Percentiles rank a stretch among this genome's conserved stretches.
Conservation (phyloP, 2,329 filamentous ascomycete genomes). For the Dothideomycetes sp. region DNA sequence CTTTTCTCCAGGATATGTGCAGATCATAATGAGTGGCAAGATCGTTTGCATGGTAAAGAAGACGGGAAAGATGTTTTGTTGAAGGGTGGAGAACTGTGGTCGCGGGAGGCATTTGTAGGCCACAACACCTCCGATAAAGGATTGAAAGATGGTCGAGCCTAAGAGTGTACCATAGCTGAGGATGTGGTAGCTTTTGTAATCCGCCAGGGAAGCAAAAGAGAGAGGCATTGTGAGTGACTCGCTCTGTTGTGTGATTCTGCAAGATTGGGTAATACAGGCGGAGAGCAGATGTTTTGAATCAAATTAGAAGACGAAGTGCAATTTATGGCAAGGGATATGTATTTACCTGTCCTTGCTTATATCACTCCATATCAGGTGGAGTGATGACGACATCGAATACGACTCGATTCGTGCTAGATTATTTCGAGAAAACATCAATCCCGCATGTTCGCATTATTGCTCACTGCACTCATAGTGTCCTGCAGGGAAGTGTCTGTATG, state of each 20-base stretch:
- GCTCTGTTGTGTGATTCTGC: no score
- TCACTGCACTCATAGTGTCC: no score
- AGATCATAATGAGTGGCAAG: constrained; percentile 58
- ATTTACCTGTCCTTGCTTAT: no score
- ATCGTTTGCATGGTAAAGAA: constrained; percentile 80
- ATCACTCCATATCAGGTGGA: background rate
- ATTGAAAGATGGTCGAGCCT: constrained; percentile 79
- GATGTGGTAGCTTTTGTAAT: constrained; percentile 64
- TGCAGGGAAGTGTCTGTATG: no score
- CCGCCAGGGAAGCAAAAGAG: constrained; percentile 33
- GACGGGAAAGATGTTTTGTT: constrained; percentile 70
- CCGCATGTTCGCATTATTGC: no score
- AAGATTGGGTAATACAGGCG: no score
- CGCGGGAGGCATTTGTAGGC: constrained; percentile 68
- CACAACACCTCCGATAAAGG: constrained; percentile 63
- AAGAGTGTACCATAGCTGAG: constrained; percentile 73
- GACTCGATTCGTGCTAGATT: no score
- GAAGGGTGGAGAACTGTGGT: constrained; percentile 69
- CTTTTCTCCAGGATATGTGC: constrained; percentile 65
- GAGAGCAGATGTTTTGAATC: background rate
- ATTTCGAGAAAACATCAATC: no score
- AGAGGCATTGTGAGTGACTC: constrained; percentile 16
- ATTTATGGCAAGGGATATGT: no score
- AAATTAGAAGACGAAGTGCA: background rate
- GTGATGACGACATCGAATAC: background rate